These are phyloP conservation scores for Neurospora crassa DNA, from an alignment of 2,329 filamentous ascomycete species.

Conservation along the genomic window DNA sequence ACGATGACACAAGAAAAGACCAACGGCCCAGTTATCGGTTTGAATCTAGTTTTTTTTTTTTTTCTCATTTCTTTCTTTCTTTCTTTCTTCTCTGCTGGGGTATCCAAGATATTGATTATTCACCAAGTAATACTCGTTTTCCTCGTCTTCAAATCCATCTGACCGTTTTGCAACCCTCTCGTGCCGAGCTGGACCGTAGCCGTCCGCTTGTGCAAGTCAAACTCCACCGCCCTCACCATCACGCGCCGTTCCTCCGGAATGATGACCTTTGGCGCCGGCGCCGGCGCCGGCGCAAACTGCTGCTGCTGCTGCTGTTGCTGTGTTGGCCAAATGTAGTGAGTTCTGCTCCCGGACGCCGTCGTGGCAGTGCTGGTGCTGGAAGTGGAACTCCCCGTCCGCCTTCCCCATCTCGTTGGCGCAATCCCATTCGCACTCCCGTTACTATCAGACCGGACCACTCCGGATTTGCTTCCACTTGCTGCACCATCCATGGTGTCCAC, in stretches of 20 bases:
- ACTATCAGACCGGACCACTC: neutral
- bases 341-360: constrained; percentile 4
- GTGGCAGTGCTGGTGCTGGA: too few relatives aligned
- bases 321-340: neutral
- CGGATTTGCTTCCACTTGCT: neutral
- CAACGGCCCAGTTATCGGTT: neutral
- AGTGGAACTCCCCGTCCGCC: constrained; percentile 9
- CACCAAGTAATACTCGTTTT: constrained; percentile 37
- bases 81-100: neutral
- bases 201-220: constrained; percentile 41
- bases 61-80: neutral
- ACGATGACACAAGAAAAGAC: neutral
- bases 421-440: neutral
- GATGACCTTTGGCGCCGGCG: constrained; percentile 20
- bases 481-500: neutral
- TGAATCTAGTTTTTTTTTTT: neutral
- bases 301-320: neutral
- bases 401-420: neutral
- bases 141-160: constrained; percentile 37
- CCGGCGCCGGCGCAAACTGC: neutral
- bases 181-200: constrained; percentile 46
- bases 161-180: constrained; percentile 36
- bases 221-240: constrained; percentile 47
- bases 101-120: neutral
- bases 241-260: constrained; percentile 46